Base-by-base conservation (phyloP, 495 filamentous ascomycete genomes). In the Hypomontagnella submonticulosa region DNA sequence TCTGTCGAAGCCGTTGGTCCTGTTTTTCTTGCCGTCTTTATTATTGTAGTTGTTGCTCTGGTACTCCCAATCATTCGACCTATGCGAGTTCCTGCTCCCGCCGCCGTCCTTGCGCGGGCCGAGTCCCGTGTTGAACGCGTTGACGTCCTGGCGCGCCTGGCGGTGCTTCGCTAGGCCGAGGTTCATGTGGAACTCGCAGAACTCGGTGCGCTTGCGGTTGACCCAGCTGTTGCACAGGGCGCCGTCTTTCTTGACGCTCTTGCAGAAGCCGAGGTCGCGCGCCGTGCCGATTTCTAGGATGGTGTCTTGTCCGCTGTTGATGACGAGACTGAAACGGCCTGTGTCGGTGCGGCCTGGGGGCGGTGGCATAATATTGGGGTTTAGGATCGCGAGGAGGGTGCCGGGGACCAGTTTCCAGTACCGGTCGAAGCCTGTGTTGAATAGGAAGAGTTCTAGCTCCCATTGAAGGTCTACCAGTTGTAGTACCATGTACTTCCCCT, bases 131-230 rank as follows among this genome's bases (percentile, higher is more conserved):
- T 72, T 64, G 18, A 85, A 85, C 11, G 81, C 84, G 65, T 95
- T 94, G 57, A 98, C 84, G 65, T 97, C 95, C 80, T 94, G 90
- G 8, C 96, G 83, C 0, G 83, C 78, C 3, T 85, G 75, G 40
- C 90, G 88, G 2, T 87, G 87, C 63, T 89, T 90, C 48, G 88
- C 85, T 1, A 97, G 75, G 12, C 89, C 88, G 13, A 88, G 73
- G 69, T 97, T 90, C 66, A 96, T 85, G 70, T 99, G 95, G 67
- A 90, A 99, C 61, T 96, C 91, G 77, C 95, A 99, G 73, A 90
- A 92, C 63, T 96, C 90, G 5, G 93, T 97, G 68, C 92, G 91
- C 8, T 91, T 83, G 54, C 82, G 85, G 72, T 99, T 92, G 32
- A 99, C 81, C 96, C 96, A 99, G 46, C 82, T 77, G 20, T 83